Base-by-base conservation (phyloP, 129 eudicot species). In the Flaveria robusta region DNA sequence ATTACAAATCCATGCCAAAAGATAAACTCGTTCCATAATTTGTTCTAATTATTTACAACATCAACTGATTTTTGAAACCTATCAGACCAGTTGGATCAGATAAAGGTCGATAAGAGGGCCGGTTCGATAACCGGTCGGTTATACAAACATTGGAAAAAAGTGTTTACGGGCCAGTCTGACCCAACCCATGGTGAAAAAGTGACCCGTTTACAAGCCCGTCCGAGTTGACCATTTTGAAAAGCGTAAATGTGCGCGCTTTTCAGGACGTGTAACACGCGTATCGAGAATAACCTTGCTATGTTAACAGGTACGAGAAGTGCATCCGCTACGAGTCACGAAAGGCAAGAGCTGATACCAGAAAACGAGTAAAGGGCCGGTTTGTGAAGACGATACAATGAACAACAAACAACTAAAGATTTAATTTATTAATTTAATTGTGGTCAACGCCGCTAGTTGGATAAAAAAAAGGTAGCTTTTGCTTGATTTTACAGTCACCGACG, bases 321-420 rank as follows among this genome's bases (percentile, higher is more conserved):
- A 80, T 84, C 62, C 82, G 85, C 19, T 84, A 84, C 51, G 87
- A 60, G 42, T 84, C 87, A 39, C 52, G 87, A 43, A 84, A 84
- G 77, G 85, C 82, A 7, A 84, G 87, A n/a, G 87, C 87, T 0
- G 87, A 84, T 39, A 80, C 87, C 54, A 67, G 87, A 81, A 81
- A 81, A 73, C 82, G 87, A 80, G 83, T 84, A 19, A 84, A 84
- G 62, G 87, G 87, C 2, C 80, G 87, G 54, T 84, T 84, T 24
- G 87, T 84, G 77, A 84, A 84, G 87, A 65, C 85, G 0, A 51
- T 56, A 0, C 85, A 84, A 84, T 80, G 70, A 80, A 54, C 47
- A 7, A 26, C n/a, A 51, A 80, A 54, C 24, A 29, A 77, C 0
- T 18, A 46, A 78, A 19, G 22, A 63, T 19, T 51, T 52, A 19